Evolutionary conservation across 306 rosid genomes (phyloP).

Genomic region (Hylodesmum podocarpum): DNA sequence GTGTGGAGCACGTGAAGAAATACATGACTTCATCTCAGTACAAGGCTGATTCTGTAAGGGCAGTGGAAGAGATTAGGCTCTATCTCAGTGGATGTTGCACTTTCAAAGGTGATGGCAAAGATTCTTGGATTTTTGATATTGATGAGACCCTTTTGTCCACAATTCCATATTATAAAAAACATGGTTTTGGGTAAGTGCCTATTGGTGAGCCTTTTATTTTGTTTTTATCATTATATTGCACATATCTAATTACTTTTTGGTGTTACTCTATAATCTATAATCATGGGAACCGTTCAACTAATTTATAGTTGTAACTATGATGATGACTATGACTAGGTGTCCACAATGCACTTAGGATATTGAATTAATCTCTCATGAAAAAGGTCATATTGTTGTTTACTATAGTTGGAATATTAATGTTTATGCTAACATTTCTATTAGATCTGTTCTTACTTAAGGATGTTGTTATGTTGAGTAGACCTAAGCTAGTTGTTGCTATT

Average conservation of each 20-base stretch:
- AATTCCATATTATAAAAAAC: slow-evolving; percentile 56
- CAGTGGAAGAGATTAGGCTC: slow-evolving; percentile 35
- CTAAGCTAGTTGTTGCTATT: not conserved
- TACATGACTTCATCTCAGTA: slow-evolving; percentile 35
- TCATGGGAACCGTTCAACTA: not conserved
- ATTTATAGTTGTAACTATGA: not conserved
- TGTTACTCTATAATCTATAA: slow-evolving; percentile 9
- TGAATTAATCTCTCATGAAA: not conserved
- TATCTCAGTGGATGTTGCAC: slow-evolving; percentile 37
- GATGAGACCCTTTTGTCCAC: slow-evolving; percentile 79
- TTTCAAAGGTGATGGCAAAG: slow-evolving; percentile 59
- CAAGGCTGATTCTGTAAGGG: slow-evolving; percentile 37
- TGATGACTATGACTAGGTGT: slow-evolving; percentile 16
- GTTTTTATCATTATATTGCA: not conserved
- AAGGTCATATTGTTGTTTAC: slow-evolving; percentile 3
- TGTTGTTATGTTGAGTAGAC: not conserved
- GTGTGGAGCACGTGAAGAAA: slow-evolving; percentile 51
- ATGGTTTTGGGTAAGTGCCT: slow-evolving; percentile 37
- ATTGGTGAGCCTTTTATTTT: not conserved
- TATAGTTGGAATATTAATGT: slow-evolving; percentile 5
- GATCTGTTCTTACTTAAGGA: not conserved
- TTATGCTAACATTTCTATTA: not conserved
- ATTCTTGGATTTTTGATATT: slow-evolving; percentile 75
- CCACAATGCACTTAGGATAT: slow-evolving; percentile 15
- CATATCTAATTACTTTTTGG: not conserved